Conservation (phyloP, 305 asterid genomes). For the Fraxinus greggii region DNA sequence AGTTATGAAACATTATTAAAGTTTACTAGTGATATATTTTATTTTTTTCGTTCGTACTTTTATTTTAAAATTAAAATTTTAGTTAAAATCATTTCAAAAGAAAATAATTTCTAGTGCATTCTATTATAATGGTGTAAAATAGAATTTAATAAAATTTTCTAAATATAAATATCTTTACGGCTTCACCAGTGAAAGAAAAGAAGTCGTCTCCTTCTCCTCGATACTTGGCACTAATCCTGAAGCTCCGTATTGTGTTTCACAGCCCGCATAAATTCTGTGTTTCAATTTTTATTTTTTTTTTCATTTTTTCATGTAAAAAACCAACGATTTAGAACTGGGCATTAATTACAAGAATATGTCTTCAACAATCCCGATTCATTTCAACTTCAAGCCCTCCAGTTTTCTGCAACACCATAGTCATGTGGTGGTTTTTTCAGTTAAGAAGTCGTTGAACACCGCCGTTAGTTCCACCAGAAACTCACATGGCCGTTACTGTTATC, state of each 20-base stretch:
- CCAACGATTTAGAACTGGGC: background rate
- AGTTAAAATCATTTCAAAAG: background rate
- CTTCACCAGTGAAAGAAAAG: background rate
- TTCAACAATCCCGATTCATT: slow-evolving; percentile 38
- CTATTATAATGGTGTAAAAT: background rate
- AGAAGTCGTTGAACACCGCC: slow-evolving; percentile 8
- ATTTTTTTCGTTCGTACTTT: background rate
- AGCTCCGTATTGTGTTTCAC: background rate
- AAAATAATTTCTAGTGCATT: background rate
- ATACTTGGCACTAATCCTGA: background rate
- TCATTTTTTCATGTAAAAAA: background rate
- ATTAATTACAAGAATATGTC: slow-evolving; percentile 37
- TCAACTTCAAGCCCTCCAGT: slow-evolving; percentile 48
- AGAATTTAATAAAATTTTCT: background rate
- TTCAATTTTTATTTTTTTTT: background rate
- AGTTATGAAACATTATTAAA: background rate
- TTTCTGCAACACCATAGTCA: slow-evolving; percentile 24
- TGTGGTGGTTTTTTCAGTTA: slow-evolving; percentile 27
- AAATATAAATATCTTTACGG: background rate
- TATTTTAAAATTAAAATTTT: background rate
- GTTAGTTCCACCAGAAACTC: slow-evolving; percentile 16
- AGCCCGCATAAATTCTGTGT: background rate
- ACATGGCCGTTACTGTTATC: slow-evolving; percentile 6
- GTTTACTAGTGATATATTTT: background rate
- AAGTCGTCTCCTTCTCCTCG: background rate